phyloP scores from a whole-genome alignment of 2,329 filamentous ascomycete genomes.

The Rutstroemia sp. region DNA sequence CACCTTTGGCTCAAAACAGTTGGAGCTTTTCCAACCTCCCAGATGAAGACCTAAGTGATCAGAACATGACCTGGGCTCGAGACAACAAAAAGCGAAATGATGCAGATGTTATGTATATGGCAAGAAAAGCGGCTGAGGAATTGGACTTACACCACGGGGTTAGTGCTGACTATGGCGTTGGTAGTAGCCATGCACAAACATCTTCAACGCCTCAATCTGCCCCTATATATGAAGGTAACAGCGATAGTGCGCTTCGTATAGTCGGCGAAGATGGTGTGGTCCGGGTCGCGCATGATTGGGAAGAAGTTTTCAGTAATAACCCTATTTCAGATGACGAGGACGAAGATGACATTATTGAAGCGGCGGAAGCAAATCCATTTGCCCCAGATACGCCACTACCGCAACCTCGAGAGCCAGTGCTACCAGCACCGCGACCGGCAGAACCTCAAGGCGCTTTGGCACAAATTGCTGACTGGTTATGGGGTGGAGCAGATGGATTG shows the following conservation, averaged over 20 bases:
- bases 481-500: slow-evolving; percentile 44
- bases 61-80: background rate
- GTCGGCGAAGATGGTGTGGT: slow-evolving; percentile 17
- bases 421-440: slow-evolving; percentile 7
- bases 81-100: background rate
- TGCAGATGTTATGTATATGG: background rate
- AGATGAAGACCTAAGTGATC: slow-evolving; percentile 6
- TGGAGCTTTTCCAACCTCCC: slow-evolving; percentile 48
- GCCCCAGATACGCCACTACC: slow-evolving; percentile 15
- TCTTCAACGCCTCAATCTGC: no score
- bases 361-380: slow-evolving; percentile 12
- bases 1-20: slow-evolving; percentile 51
- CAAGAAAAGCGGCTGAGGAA: background rate
- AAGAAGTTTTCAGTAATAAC: slow-evolving; percentile 20
- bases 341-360: slow-evolving; percentile 9
- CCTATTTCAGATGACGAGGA: slow-evolving; percentile 18
- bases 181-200: background rate
- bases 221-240: background rate
- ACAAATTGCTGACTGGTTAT: slow-evolving; percentile 52
- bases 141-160: background rate
- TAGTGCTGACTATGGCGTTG: background rate
- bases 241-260: slow-evolving; percentile 12
- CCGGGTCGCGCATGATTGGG: slow-evolving; percentile 13
- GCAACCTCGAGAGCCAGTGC: slow-evolving; percentile 12
- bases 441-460: slow-evolving; percentile 34